Evolutionary conservation across 441 rosid genomes (phyloP), one percentile per base, ranked within the genome.

Genomic region (Erodium moschatum): DNA sequence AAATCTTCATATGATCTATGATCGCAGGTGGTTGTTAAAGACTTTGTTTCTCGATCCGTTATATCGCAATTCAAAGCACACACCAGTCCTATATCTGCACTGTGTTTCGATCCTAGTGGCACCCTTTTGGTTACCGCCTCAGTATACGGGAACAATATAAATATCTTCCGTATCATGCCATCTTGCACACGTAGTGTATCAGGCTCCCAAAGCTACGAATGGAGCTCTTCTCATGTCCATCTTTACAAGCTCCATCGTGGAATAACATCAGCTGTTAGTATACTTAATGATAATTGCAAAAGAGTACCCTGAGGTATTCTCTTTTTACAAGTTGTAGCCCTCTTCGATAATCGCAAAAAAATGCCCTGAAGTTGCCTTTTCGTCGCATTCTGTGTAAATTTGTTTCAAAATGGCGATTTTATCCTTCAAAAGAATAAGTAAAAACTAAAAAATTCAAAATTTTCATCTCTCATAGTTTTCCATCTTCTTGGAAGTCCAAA

Each of bases 231-330:
- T 46, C 97, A 91, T 73, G 93, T 88, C 67, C 97, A 89, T 80
- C 96, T 93, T 46, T 93, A 91, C 85, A 91, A 89, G 86, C 89
- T 93, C 15, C 97, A 91, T 75, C 90, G 98, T 19, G 98, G 97
- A 78, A 80, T 93, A 79, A 91, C 98, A 72, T 83, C 95, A 62
- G 98, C 97, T 69, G 97, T 91, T 80, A 69, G 89, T 79, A 78
- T 56, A 60, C 24, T 24, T 0, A 24, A 24, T 24, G 27, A 24
- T 24, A 24, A 24, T 24, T 24, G 27, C 27, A 24, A 24, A 24
- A 24, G 2, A 24, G 1, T 2, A 24, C 27, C 27, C 27, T 24
- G 27, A 2, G 2, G 1, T 24, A n/a, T n/a, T n/a, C n/a, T n/a
- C 27, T 24, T 24, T 24, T 24, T 24, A 24, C 27, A 24, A 24